Conservation (phyloP, 805 yeast genomes). For the Pichia eremophila region DNA sequence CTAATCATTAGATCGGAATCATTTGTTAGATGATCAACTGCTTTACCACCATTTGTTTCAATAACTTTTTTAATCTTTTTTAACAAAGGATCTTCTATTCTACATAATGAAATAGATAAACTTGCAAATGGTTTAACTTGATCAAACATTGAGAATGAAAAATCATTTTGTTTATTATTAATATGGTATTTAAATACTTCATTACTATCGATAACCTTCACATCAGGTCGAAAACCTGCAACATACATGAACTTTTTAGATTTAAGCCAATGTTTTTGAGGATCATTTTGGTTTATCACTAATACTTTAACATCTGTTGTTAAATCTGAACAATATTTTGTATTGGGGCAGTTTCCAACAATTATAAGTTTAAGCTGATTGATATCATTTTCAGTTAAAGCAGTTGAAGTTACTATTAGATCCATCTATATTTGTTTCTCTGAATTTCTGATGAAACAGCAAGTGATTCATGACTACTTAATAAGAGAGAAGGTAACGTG, state of each 20-base stretch:
- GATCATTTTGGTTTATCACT: conserved; percentile 17
- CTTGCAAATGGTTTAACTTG: conserved; percentile 35
- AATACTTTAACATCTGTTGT: conserved; percentile 20
- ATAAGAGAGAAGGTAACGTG: no score
- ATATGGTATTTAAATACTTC: conserved; percentile 23
- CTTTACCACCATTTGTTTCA: conserved; percentile 37
- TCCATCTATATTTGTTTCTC: background rate
- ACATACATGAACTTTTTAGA: conserved; percentile 48
- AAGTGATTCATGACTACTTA: no score
- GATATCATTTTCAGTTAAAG: conserved; percentile 14
- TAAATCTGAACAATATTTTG: conserved; percentile 18
- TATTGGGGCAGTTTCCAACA: conserved; percentile 10
- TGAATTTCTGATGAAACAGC: no score
- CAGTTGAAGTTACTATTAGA: conserved; percentile 21
- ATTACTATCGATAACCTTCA: conserved; percentile 42
- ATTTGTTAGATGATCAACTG: conserved; percentile 39
- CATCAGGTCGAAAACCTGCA: conserved; percentile 43
- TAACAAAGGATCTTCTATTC: conserved; percentile 13
- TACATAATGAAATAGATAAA: conserved; percentile 32
- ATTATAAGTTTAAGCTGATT: conserved; percentile 9
- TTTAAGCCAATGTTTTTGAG: conserved; percentile 20
- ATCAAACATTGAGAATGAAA: background rate
- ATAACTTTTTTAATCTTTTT: conserved; percentile 26
- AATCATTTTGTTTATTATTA: background rate
- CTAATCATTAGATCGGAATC: conserved; percentile 38